phyloP scores from a whole-genome alignment of 2,329 filamentous ascomycete species.

The Nothomitra cinnamomea region DNA sequence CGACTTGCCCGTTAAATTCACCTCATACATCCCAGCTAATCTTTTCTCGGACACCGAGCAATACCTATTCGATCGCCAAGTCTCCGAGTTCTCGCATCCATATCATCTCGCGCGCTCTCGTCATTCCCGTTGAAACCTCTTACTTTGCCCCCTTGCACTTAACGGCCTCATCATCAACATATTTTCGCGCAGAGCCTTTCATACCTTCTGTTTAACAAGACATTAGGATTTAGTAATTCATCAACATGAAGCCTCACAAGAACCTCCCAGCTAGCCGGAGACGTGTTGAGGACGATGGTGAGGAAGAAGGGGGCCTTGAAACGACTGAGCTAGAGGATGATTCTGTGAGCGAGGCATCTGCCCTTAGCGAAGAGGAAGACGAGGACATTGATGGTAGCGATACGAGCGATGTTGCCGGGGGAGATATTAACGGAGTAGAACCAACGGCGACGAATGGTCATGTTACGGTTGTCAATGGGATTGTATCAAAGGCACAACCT shows the following conservation, averaged over 20 bases:
- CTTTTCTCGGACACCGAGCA: not conserved
- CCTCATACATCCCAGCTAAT: not conserved
- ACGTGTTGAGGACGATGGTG: constrained; percentile 29
- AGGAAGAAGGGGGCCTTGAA: constrained; percentile 28
- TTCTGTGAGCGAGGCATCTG: constrained; percentile 44
- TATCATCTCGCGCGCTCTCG: not conserved
- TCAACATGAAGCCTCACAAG: constrained; percentile 16
- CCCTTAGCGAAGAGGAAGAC: constrained; percentile 36
- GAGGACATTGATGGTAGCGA: constrained; percentile 42
- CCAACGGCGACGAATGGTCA: constrained; percentile 11
- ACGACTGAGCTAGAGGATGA: constrained; percentile 38
- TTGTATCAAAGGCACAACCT: constrained; percentile 16
- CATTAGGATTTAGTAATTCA: not conserved
- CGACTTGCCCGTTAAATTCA: not conserved
- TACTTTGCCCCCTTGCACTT: not conserved
- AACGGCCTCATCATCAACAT: not conserved
- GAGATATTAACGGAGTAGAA: constrained; percentile 9
- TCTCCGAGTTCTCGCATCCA: not conserved
- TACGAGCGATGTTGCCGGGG: constrained; percentile 26
- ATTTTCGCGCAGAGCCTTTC: not conserved
- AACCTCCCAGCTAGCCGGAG: constrained; percentile 27
- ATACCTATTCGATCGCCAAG: not conserved
- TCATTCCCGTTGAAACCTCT: not conserved
- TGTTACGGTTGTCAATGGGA: constrained; percentile 2
- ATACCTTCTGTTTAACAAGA: not conserved